Evolutionary conservation across 371 early-diverging fungal species (phyloP).

Genomic region (Mortierella polycephala): DNA sequence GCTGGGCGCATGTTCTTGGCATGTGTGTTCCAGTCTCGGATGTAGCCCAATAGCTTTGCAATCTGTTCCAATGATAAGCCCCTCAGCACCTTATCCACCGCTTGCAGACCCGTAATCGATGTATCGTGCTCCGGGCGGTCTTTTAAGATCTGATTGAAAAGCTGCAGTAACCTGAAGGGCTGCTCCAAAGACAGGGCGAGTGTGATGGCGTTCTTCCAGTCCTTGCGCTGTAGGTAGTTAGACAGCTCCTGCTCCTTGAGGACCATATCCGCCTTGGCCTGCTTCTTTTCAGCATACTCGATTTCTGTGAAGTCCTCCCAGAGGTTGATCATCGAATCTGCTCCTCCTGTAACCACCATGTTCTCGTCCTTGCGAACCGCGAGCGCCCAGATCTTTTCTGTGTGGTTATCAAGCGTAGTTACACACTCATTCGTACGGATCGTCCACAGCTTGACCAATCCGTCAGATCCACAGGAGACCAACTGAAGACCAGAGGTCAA

Average conservation of each 20-base stretch:
- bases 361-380: constrained; percentile 80
- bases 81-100: constrained; percentile 73
- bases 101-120: constrained; percentile 68
- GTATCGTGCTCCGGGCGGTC: constrained; percentile 60
- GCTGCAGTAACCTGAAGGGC: constrained; percentile 81
- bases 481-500: constrained; percentile 90
- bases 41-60: constrained; percentile 81
- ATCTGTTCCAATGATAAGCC: constrained; percentile 70
- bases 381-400: constrained; percentile 95
- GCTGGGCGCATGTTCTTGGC: constrained; percentile 82
- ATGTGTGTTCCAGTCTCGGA: constrained; percentile 96
- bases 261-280: constrained; percentile 75
- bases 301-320: constrained; percentile 93
- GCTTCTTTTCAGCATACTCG: constrained; percentile 77
- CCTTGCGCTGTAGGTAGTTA: constrained; percentile 86
- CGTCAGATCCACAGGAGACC: constrained; percentile 90
- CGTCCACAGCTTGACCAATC: constrained; percentile 95
- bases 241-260: constrained; percentile 90
- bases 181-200: constrained; percentile 92
- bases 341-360: constrained; percentile 86
- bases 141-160: constrained; percentile 77
- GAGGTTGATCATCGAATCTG: constrained; percentile 88
- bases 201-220: constrained; percentile 91
- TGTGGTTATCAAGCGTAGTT: constrained; percentile 90
- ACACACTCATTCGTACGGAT: constrained; percentile 91